These are phyloP conservation scores for Ustilago crameri DNA, from an alignment of 1,284 basidiomycete species.

Conservation along the genomic window DNA sequence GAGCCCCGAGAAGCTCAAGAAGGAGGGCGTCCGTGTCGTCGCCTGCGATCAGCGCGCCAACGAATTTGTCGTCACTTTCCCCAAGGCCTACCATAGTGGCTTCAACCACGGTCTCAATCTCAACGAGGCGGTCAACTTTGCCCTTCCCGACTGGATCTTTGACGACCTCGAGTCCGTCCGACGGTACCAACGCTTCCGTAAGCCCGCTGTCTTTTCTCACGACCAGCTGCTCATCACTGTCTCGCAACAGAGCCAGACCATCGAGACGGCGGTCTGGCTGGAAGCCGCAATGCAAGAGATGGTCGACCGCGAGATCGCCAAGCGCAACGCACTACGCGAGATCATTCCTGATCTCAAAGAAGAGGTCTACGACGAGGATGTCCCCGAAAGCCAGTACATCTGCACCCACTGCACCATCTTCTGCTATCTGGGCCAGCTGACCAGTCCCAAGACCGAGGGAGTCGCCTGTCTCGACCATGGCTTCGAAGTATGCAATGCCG, in stretches of 20 bases:
- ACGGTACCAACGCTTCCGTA: constrained; percentile 84
- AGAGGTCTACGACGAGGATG: constrained; percentile 80
- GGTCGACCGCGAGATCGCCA: constrained; percentile 82
- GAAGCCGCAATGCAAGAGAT: constrained; percentile 83
- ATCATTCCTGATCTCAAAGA: constrained; percentile 74
- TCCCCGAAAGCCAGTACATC: constrained; percentile 91
- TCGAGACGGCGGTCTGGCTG: constrained; percentile 88
- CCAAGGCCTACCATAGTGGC: constrained; percentile 97
- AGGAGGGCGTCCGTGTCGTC: constrained; percentile 91
- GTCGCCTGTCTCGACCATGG: constrained; percentile 89
- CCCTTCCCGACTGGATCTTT: constrained; percentile 92
- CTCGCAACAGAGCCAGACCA: constrained; percentile 89
- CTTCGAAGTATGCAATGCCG: constrained; percentile 79
- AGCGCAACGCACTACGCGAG: constrained; percentile 73
- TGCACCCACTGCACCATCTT: constrained; percentile 93
- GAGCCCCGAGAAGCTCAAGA: constrained; percentile 87
- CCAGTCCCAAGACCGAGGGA: constrained; percentile 71
- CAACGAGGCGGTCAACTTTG: constrained; percentile 99
- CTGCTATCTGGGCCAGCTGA: constrained; percentile 93
- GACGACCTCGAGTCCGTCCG: constrained; percentile 86
- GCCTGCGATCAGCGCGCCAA: constrained; percentile 96
- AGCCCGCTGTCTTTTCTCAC: constrained; percentile 96
- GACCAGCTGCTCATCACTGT: constrained; percentile 96
- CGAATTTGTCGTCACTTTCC: constrained; percentile 94
- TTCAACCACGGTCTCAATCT: constrained; percentile 99